These are phyloP conservation scores for Avena eriantha DNA, from an alignment of 176 grass and related monocot genomes.

Conservation along the genomic window DNA sequence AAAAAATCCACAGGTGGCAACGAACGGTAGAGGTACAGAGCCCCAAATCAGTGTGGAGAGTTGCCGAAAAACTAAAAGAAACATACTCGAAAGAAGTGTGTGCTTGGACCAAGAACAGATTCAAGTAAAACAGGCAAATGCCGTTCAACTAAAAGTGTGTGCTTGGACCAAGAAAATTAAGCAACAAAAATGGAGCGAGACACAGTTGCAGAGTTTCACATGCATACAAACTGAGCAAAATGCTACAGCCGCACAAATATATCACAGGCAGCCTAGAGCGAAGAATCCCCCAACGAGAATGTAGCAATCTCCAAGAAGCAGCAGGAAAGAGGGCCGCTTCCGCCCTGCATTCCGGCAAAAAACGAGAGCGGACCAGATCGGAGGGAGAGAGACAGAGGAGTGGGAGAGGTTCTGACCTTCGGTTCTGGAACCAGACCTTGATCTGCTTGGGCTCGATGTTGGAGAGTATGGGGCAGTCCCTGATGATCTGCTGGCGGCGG, in stretches of 20 bases:
- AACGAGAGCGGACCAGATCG: slow-evolving; percentile 5
- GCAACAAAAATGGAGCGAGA: background rate
- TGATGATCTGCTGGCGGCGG: slow-evolving; percentile 83
- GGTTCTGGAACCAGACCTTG: slow-evolving; percentile 99
- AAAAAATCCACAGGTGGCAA: slow-evolving; percentile 2
- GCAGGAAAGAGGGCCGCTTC: background rate
- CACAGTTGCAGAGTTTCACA: background rate
- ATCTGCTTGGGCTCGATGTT: slow-evolving; percentile 99
- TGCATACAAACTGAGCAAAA: background rate
- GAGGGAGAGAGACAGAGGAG: background rate
- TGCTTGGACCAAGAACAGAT: background rate
- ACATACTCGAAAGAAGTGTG: background rate
- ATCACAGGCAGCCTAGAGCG: background rate
- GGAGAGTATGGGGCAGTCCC: slow-evolving; percentile 87
- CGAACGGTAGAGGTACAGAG: background rate
- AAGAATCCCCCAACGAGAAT: background rate
- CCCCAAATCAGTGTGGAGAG: background rate
- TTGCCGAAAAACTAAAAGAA: background rate
- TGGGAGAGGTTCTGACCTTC: slow-evolving; percentile 55
- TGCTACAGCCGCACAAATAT: background rate
- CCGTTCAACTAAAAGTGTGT: background rate
- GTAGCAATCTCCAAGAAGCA: background rate
- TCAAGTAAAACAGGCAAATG: background rate
- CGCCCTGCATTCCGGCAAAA: background rate
- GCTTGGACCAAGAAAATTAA: background rate